A percentile compares a stretch with the other conserved stretches of the same genome.
phyloP scores from a whole-genome alignment of 2,329 filamentous ascomycete species.

The Colletotrichum phormii region DNA sequence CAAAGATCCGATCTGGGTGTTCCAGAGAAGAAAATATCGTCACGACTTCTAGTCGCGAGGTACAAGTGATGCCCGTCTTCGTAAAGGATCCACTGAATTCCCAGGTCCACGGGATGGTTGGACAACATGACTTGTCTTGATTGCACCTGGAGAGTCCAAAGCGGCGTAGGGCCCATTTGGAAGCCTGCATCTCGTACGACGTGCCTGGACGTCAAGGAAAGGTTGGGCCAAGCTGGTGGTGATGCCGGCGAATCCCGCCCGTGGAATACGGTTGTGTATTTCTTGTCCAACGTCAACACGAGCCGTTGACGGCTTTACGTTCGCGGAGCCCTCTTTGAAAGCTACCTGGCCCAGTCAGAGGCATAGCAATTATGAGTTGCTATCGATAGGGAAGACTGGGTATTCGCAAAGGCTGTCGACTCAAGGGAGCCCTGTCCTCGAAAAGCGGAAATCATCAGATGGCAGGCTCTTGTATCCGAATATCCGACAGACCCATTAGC shows the following conservation, averaged over 20 bases:
- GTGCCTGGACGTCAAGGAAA: constrained; percentile 9
- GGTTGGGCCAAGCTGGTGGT: constrained; percentile 12
- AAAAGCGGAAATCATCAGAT: constrained; percentile 13
- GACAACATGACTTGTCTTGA: constrained; percentile 27
- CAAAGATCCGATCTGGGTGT: constrained; percentile 29
- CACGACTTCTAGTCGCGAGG: constrained; percentile 1
- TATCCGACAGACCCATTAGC: constrained; percentile 13
- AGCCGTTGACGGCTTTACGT: not conserved
- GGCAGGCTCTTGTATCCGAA: not conserved
- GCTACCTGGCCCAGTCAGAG: no score
- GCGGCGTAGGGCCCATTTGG: constrained; percentile 26
- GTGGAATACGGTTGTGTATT: constrained; percentile 11
- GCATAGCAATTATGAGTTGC: not conserved
- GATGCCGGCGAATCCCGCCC: constrained; percentile 14
- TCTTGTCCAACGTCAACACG: not conserved
- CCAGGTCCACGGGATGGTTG: constrained; percentile 28
- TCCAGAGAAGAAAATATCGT: constrained; percentile 5
- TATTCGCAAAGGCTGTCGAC: not conserved
- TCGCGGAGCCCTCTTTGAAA: not conserved
- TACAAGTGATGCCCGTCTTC: constrained; percentile 20
- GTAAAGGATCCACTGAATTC: constrained; percentile 37
- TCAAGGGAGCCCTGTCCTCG: not conserved
- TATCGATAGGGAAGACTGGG: not conserved
- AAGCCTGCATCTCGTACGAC: constrained; percentile 33
- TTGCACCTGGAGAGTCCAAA: constrained; percentile 24